A percentile compares a stretch with the other conserved stretches of the same genome.
phyloP scores from a whole-genome alignment of 257 asterid species.

The Rehmannia glutinosa region DNA sequence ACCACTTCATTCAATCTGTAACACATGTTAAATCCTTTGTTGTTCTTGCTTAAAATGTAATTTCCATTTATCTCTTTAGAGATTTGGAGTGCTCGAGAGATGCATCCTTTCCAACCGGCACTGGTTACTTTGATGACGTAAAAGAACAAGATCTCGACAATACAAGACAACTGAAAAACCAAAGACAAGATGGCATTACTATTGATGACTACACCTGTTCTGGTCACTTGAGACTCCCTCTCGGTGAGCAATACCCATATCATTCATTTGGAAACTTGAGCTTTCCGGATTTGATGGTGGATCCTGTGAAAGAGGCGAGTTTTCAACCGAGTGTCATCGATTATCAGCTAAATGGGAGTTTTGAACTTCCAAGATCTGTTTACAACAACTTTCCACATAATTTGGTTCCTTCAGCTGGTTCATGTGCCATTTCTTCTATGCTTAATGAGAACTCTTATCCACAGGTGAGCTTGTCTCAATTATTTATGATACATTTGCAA shows the following conservation, averaged over 20 bases:
- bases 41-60: background rate
- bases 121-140: constrained; percentile 37
- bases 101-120: constrained; percentile 41
- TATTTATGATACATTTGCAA: background rate
- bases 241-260: constrained; percentile 40
- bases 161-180: constrained; percentile 35
- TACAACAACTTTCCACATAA: constrained; percentile 34
- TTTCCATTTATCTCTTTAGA: constrained; percentile 25
- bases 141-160: constrained; percentile 41
- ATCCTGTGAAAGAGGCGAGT: constrained; percentile 37
- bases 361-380: constrained; percentile 50
- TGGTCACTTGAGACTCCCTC: constrained; percentile 45
- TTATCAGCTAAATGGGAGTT: constrained; percentile 50
- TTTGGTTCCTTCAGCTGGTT: constrained; percentile 40
- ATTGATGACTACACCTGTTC: constrained; percentile 53
- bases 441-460: constrained; percentile 47
- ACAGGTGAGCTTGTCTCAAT: constrained; percentile 40
- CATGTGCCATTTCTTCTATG: constrained; percentile 43
- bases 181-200: constrained; percentile 46
- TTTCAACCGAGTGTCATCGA: constrained; percentile 43
- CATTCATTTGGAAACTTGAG: constrained; percentile 38
- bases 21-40: no score
- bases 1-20: no score
- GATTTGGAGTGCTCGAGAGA: constrained; percentile 48
- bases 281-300: constrained; percentile 51